phyloP scores from a whole-genome alignment of 768 basidiomycete genomes.

The Boletus huronensis region DNA sequence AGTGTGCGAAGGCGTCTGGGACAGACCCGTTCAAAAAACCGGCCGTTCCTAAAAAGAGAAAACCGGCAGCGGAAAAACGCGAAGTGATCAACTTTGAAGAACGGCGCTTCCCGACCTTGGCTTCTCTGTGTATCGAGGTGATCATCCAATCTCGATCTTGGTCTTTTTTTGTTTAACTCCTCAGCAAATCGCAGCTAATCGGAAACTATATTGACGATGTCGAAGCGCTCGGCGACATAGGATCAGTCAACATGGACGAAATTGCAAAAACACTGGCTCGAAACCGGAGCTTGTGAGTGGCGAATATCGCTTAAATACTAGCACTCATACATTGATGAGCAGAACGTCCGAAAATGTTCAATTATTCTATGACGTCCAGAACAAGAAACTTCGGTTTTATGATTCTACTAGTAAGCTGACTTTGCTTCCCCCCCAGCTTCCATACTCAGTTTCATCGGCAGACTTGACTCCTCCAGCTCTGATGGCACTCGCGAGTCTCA shows the following conservation, averaged over 20 bases:
- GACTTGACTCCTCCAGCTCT: slow-evolving; percentile 69
- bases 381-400: slow-evolving; percentile 68
- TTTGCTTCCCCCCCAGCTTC: background rate
- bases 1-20: slow-evolving; percentile 76
- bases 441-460: slow-evolving; percentile 29
- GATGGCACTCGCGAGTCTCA: slow-evolving; percentile 69
- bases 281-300: slow-evolving; percentile 73
- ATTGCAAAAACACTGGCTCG: slow-evolving; percentile 81
- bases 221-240: slow-evolving; percentile 85
- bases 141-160: background rate
- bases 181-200: slow-evolving; percentile 53
- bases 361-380: slow-evolving; percentile 78
- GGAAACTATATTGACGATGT: slow-evolving; percentile 86
- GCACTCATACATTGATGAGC: background rate
- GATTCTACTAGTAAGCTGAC: slow-evolving; percentile 82
- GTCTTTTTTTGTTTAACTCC: background rate
- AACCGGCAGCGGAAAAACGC: slow-evolving; percentile 61
- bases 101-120: slow-evolving; percentile 64
- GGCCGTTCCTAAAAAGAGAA: slow-evolving; percentile 56
- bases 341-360: slow-evolving; percentile 78
- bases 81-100: slow-evolving; percentile 69
- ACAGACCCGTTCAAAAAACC: slow-evolving; percentile 86
- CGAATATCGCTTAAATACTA: background rate
- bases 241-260: slow-evolving; percentile 76
- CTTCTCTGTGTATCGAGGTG: slow-evolving; percentile 79